Evolutionary conservation across 352 stramenopile genomes (phyloP).

Genomic region (Elongisporangium anandrum): DNA sequence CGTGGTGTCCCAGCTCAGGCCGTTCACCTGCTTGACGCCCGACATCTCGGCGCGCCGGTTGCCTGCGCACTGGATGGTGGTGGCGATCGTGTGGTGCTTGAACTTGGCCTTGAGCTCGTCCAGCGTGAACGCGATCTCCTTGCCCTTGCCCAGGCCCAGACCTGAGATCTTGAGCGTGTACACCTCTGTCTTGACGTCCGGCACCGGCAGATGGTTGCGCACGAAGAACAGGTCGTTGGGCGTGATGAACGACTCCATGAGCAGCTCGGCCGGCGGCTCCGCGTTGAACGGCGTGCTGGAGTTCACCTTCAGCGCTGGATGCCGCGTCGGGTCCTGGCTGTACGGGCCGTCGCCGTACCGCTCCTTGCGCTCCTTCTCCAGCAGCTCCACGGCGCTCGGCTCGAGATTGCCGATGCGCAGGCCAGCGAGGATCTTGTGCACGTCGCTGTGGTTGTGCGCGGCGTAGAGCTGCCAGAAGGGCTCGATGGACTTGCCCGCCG

Average conservation of each 20-base stretch:
- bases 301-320: slow-evolving; percentile 90
- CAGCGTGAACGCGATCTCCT: slow-evolving; percentile 41
- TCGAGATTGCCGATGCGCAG: slow-evolving; percentile 89
- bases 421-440: slow-evolving; percentile 89
- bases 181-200: slow-evolving; percentile 64
- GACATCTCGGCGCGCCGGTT: slow-evolving; percentile 95
- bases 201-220: slow-evolving; percentile 97
- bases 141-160: slow-evolving; percentile 44
- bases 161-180: slow-evolving; percentile 70
- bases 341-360: slow-evolving; percentile 90
- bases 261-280: slow-evolving; percentile 89
- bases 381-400: slow-evolving; percentile 81
- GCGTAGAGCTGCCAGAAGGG: slow-evolving; percentile 96
- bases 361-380: slow-evolving; percentile 81
- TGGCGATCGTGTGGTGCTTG: slow-evolving; percentile 87
- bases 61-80: slow-evolving; percentile 96
- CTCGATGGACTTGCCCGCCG: slow-evolving; percentile 82
- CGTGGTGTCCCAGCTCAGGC: slow-evolving; percentile 81
- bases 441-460: slow-evolving; percentile 93
- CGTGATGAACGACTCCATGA: slow-evolving; percentile 95
- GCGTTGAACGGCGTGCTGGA: slow-evolving; percentile 94
- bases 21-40: slow-evolving; percentile 86
- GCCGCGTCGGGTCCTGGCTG: slow-evolving; percentile 87
- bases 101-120: slow-evolving; percentile 94
- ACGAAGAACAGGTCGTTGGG: slow-evolving; percentile 97